Conservation (phyloP, 2,329 filamentous ascomycete genomes). For the Paracamarosporium sp. region DNA sequence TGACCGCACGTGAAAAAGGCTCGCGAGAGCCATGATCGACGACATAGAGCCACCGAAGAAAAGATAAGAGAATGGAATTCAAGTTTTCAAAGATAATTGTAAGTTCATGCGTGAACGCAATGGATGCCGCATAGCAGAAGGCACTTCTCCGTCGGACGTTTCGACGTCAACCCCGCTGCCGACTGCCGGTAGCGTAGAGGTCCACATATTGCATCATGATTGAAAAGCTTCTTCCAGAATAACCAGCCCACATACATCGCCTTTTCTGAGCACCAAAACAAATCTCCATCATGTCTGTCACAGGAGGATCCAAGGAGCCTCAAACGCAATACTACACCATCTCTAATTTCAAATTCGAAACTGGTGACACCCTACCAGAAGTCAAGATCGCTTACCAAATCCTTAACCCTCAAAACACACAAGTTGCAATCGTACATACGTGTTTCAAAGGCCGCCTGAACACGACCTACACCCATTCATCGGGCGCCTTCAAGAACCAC, state of each 20-base stretch:
- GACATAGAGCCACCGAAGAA: too few relatives aligned
- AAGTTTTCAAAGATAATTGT: too few relatives aligned
- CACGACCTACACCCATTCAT: constrained; percentile 56
- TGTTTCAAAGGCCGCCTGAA: constrained; percentile 62
- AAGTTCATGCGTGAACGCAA: not conserved
- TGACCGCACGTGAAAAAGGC: not conserved
- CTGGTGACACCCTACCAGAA: not conserved
- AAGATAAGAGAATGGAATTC: too few relatives aligned
- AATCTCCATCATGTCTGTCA: not conserved
- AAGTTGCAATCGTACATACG: constrained; percentile 56
- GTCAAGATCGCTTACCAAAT: constrained; percentile 25
- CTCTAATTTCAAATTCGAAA: not conserved
- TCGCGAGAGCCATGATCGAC: not conserved
- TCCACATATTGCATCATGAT: not conserved
- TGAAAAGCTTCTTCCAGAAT: too few relatives aligned
- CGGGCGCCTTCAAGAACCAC: constrained; percentile 52
- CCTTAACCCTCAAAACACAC: constrained; percentile 28
- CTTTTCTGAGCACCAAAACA: not conserved
- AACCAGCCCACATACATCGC: not conserved
- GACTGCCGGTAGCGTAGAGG: not conserved
- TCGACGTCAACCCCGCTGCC: constrained; percentile 1
- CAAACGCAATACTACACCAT: constrained; percentile 2
- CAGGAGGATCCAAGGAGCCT: not conserved
- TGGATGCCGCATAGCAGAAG: not conserved
- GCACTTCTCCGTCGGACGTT: not conserved